phyloP scores from a whole-genome alignment of 1,284 basidiomycete species.

The Macrocybe sp. region DNA sequence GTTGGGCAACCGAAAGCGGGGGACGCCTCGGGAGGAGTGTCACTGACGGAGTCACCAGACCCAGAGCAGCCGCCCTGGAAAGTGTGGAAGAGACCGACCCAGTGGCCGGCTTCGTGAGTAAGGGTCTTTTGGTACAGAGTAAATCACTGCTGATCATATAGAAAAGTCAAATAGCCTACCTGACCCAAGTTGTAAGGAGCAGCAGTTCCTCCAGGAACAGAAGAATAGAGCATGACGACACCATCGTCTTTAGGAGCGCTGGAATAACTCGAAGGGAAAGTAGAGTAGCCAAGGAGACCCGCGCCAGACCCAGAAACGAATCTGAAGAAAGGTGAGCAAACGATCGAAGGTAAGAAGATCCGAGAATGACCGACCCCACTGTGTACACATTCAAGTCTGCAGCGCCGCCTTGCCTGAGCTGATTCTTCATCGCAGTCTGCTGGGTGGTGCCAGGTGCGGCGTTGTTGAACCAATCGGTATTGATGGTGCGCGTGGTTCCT shows the following conservation, averaged over 20 bases:
- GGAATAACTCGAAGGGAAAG: slow-evolving; percentile 23
- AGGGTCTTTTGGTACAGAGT: slow-evolving; percentile 6
- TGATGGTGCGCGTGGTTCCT: slow-evolving; percentile 32
- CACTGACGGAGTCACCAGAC: slow-evolving; percentile 45
- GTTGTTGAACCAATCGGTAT: slow-evolving; percentile 37
- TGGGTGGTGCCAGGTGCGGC: slow-evolving; percentile 28
- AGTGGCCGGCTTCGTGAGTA: slow-evolving; percentile 16
- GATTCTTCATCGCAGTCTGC: slow-evolving; percentile 42
- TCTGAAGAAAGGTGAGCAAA: not conserved
- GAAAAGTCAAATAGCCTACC: slow-evolving; percentile 6
- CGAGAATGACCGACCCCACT: slow-evolving; percentile 22
- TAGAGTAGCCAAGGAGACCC: slow-evolving; percentile 26
- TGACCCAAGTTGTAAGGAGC: slow-evolving; percentile 20
- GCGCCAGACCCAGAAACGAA: slow-evolving; percentile 10
- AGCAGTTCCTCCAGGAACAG: slow-evolving; percentile 22
- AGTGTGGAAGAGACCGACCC: slow-evolving; percentile 33
- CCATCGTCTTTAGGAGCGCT: slow-evolving; percentile 22
- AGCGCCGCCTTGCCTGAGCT: slow-evolving; percentile 34
- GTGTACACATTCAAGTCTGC: slow-evolving; percentile 43
- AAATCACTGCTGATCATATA: not conserved
- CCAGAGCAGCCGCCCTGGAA: slow-evolving; percentile 55
- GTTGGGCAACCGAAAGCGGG: slow-evolving; percentile 43
- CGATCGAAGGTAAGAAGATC: too few species aligned
- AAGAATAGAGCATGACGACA: slow-evolving; percentile 23
- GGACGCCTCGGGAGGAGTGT: slow-evolving; percentile 44